Base-by-base conservation (phyloP, 1,284 basidiomycete genomes). In the Mycosarcoma maydis region DNA sequence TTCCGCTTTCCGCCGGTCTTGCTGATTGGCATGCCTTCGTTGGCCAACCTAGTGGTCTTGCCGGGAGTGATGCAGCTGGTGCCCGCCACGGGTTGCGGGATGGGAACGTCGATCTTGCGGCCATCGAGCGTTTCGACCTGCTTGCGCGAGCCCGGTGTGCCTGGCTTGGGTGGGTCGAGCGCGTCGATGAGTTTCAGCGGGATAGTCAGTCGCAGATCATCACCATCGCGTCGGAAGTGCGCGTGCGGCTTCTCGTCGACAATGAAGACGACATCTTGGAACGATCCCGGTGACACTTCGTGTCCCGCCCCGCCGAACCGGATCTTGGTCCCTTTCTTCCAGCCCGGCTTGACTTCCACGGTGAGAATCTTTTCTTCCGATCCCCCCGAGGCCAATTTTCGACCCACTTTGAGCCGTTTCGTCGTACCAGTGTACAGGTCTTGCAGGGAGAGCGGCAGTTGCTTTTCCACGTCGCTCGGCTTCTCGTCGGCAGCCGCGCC, bases 371-470 rank as follows among this genome's bases (percentile, higher is more conserved):
- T 96, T 70, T 95, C 92, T 82, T 96, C 93, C 13, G 88, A 89
- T 13, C 85, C 83, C 1, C 94, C 93, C 54, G 86, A 86, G 23
- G 89, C 83, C 51, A 90, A 83, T 72, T 87, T 87, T 49, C 94
- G 88, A 4, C 89, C 89, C 57, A 98, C 88, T 83, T 94, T 95
- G 59, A 98, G 87, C 72, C 89, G 91, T 83, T 98, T 98, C 24
- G 89, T 90, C 2, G 89, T 86, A 27, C 96, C 96, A 41, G 85
- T 86, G 84, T 92, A 95, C n/a, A 98, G 87, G 45, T 98, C 95
- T 76, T 93, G 89, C 6, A 98, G 86, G 0, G 93, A 88, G 26
- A 96, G 85, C 66, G 92, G 92, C 59, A 98, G 87, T 0, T 92
- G 92, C 59, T 90, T 89, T 23, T 87, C 88, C 80, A 75, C 70